Conservation (phyloP, 306 rosid genomes). For the Cercis canadensis region DNA sequence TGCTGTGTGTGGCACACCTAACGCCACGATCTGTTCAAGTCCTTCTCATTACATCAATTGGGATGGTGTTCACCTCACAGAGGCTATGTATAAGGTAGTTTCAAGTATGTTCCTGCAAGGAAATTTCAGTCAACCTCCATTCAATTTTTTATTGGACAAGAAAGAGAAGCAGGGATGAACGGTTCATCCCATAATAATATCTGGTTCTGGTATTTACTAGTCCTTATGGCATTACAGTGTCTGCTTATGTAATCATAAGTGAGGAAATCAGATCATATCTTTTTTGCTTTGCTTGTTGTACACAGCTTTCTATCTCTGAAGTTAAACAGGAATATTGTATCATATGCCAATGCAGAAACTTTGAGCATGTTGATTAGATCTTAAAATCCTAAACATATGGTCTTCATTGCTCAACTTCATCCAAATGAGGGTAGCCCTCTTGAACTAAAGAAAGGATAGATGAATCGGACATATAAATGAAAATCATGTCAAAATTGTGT, state of each 20-base stretch:
- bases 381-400: background rate
- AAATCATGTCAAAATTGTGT: background rate
- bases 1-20: slow-evolving; percentile 66
- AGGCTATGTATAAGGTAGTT: slow-evolving; percentile 86
- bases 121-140: slow-evolving; percentile 67
- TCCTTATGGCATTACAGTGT: background rate
- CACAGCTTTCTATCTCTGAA: background rate
- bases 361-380: too few species aligned
- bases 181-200: background rate
- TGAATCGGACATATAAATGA: background rate
- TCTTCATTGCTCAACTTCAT: background rate
- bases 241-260: slow-evolving; percentile 17
- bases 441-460: background rate
- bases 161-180: slow-evolving; percentile 57
- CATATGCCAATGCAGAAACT: too few species aligned
- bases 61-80: slow-evolving; percentile 98
- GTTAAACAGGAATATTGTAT: slow-evolving; percentile 5
- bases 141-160: slow-evolving; percentile 58
- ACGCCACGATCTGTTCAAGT: slow-evolving; percentile 51
- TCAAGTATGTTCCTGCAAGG: slow-evolving; percentile 76
- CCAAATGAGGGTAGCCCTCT: background rate
- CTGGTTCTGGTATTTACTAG: slow-evolving; percentile 7
- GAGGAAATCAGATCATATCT: slow-evolving; percentile 7
- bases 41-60: slow-evolving; percentile 83
- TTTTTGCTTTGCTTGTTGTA: slow-evolving; percentile 14